phyloP scores from a whole-genome alignment of 176 grass and related monocot species.

The Dendrocalamus sinicus region DNA sequence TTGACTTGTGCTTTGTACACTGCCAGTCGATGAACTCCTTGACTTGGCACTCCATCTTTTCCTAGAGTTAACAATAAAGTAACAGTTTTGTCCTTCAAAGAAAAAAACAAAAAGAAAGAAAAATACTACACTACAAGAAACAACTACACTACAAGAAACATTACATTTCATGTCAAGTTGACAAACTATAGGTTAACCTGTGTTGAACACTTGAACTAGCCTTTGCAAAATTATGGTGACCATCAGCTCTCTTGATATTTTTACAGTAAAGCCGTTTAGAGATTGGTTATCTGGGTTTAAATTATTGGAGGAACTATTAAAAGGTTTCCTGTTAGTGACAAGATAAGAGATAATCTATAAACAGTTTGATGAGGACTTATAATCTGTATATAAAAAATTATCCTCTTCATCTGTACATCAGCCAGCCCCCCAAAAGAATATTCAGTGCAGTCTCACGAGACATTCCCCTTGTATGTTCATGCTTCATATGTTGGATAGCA shows the following conservation, averaged over 20 bases:
- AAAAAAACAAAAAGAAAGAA: neutral
- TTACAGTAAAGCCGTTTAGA: neutral
- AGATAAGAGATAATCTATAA: neutral
- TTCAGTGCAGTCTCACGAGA: neutral
- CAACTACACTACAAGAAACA: neutral
- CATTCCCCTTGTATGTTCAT: neutral
- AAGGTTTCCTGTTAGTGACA: neutral
- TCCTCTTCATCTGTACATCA: neutral
- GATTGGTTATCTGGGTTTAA: neutral
- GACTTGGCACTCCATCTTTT: constrained; percentile 69
- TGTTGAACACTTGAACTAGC: neutral
- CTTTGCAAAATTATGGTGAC: neutral
- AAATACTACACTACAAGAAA: neutral
- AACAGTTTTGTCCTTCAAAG: neutral
- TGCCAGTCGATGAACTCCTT: constrained; percentile 63
- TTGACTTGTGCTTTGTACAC: constrained; percentile 80
- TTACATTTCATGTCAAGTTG: neutral
- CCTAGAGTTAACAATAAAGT: constrained; percentile 77
- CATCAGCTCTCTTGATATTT: constrained; percentile 3
- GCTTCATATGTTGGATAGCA: neutral
- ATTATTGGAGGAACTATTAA: neutral
- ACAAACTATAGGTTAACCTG: neutral
- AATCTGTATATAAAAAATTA: neutral
- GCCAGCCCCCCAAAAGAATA: neutral
- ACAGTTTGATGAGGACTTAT: neutral